A percentile compares a stretch with the other conserved stretches of the same genome.
Evolutionary conservation across 2,329 filamentous ascomycete species (phyloP).

Genomic region (Diaporthe amygdali): DNA sequence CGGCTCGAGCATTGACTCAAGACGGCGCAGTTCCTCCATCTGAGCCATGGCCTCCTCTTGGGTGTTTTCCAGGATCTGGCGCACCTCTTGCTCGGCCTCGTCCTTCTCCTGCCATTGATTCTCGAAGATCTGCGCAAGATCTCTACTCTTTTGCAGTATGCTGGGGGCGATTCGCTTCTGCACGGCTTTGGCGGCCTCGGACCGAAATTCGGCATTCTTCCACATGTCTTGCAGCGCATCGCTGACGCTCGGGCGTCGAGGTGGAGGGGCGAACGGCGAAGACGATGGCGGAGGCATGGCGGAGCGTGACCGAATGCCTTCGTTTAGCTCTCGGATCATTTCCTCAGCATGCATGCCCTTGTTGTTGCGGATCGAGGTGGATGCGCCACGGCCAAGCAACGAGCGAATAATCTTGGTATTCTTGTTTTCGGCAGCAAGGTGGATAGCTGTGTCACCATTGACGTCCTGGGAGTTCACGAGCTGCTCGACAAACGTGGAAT

Average conservation of each 20-base stretch:
- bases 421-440: conserved; percentile 78
- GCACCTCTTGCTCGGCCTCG: conserved; percentile 70
- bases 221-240: conserved; percentile 49
- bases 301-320: conserved; percentile 67
- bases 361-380: conserved; percentile 81
- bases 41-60: conserved; percentile 71
- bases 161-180: conserved; percentile 72
- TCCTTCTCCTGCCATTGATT: conserved; percentile 78
- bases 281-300: conserved; percentile 74
- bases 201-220: conserved; percentile 37
- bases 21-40: conserved; percentile 53
- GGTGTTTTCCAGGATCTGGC: conserved; percentile 68
- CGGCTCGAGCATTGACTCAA: conserved; percentile 57
- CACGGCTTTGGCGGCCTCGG: conserved; percentile 71
- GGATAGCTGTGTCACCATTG: conserved; percentile 85
- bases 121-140: conserved; percentile 74
- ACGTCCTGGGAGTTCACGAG: conserved; percentile 84
- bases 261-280: conserved; percentile 69
- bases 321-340: conserved; percentile 78
- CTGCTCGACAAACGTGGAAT: conserved; percentile 76
- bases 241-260: conserved; percentile 58
- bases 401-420: conserved; percentile 88
- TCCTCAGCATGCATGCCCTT: conserved; percentile 85
- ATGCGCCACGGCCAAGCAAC: conserved; percentile 79
- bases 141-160: conserved; percentile 74